phyloP scores from a whole-genome alignment of 352 stramenopile genomes.

The Saprolegnia parasitica region DNA sequence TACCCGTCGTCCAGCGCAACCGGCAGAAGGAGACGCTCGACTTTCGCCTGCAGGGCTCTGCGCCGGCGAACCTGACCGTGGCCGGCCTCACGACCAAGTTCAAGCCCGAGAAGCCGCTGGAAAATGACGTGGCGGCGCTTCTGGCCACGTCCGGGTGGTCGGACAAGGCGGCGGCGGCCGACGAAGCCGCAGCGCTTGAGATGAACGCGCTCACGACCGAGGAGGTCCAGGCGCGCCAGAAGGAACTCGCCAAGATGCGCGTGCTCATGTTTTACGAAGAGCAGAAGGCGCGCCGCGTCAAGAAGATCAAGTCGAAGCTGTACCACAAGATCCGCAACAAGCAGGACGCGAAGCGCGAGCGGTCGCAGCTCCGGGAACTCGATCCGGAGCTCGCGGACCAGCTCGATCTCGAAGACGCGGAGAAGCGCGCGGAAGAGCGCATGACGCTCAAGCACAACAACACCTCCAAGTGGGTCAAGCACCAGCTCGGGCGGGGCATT shows the following conservation, averaged over 20 bases:
- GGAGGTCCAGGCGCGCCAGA: conserved; percentile 82
- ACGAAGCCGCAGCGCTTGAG: conserved; percentile 62
- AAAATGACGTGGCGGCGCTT: conserved; percentile 72
- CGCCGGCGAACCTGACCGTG: conserved; percentile 64
- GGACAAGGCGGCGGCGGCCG: conserved; percentile 51
- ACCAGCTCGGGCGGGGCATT: conserved; percentile 90
- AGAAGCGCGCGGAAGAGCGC: conserved; percentile 94
- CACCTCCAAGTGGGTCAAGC: conserved; percentile 96
- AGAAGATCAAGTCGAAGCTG: conserved; percentile 99
- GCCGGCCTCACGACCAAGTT: conserved; percentile 91
- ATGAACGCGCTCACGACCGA: conserved; percentile 64
- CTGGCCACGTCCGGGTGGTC: conserved; percentile 57
- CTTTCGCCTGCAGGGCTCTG: conserved; percentile 86
- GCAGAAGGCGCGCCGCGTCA: conserved; percentile 96
- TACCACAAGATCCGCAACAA: conserved; percentile 98
- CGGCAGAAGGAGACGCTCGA: conserved; percentile 93
- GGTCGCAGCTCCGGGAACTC: conserved; percentile 63
- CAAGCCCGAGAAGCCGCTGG: conserved; percentile 85
- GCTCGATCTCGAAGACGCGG: conserved; percentile 77
- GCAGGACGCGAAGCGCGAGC: conserved; percentile 83
- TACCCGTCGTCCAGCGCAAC: conserved; percentile 87
- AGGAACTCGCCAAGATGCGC: conserved; percentile 94
- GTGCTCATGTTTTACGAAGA: conserved; percentile 98
- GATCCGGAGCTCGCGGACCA: conserved; percentile 69
- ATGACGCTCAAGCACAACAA: conserved; percentile 98